Conservation (phyloP, 2,329 filamentous ascomycete genomes). For the Metarhizium brunneum region DNA sequence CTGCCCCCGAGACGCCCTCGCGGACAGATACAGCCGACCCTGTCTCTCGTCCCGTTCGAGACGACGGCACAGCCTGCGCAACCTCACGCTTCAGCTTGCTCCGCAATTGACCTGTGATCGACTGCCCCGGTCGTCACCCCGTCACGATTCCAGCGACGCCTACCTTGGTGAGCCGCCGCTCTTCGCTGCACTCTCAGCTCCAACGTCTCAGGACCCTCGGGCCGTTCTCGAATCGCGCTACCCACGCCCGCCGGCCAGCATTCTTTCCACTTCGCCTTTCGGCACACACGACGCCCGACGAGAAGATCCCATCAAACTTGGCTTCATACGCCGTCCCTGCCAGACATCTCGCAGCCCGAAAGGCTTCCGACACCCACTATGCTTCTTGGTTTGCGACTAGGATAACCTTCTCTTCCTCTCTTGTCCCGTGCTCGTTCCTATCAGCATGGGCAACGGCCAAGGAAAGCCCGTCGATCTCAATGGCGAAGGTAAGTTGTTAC, state of each 20-base stretch:
- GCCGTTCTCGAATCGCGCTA: conserved; percentile 5
- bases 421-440: conserved; percentile 15
- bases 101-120: conserved; percentile 3
- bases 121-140: neutral
- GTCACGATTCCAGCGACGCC: neutral
- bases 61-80: neutral
- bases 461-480: conserved; percentile 88
- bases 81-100: neutral
- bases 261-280: neutral
- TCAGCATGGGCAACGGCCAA: conserved; percentile 92
- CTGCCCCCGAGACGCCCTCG: too few relatives aligned
- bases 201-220: neutral
- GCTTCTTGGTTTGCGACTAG: conserved; percentile 13
- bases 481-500: conserved; percentile 64
- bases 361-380: conserved; percentile 13
- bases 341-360: neutral
- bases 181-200: neutral
- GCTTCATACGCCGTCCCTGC: neutral
- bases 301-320: neutral
- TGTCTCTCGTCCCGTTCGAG: too few relatives aligned
- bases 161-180: neutral
- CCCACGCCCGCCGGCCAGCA: neutral
- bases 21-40: too few relatives aligned
- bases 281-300: neutral
- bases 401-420: conserved; percentile 14